phyloP scores from a whole-genome alignment of 2,329 filamentous ascomycete species.

The Xylariaceae sp. region DNA sequence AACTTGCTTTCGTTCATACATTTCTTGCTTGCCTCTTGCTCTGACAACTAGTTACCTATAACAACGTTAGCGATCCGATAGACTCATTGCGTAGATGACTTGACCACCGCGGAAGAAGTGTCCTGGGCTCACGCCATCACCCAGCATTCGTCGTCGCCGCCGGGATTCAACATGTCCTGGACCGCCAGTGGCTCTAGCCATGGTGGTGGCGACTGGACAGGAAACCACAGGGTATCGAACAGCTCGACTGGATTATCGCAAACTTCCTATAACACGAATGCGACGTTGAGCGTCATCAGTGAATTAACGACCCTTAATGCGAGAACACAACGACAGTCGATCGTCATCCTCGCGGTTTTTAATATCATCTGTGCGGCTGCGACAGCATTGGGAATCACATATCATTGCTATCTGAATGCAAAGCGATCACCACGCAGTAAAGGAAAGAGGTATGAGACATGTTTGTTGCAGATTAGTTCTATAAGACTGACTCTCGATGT shows the following conservation, averaged over 20 bases:
- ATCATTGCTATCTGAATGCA: conserved; percentile 50
- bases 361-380: conserved; percentile 58
- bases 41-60: conserved; percentile 18
- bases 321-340: conserved; percentile 59
- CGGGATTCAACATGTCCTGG: conserved; percentile 23
- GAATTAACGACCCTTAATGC: conserved; percentile 51
- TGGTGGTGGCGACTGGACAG: conserved; percentile 25
- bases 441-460: conserved; percentile 39
- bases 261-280: conserved; percentile 36
- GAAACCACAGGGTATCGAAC: conserved; percentile 25
- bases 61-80: conserved; percentile 30
- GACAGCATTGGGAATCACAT: conserved; percentile 55
- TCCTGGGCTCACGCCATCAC: conserved; percentile 30
- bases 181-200: conserved; percentile 18
- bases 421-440: conserved; percentile 38
- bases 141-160: conserved; percentile 23
- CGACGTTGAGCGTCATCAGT: conserved; percentile 47
- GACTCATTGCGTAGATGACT: conserved; percentile 43
- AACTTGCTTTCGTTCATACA: conserved; percentile 25
- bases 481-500: conserved; percentile 17
- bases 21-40: conserved; percentile 18
- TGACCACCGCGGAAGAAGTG: conserved; percentile 35
- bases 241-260: conserved; percentile 27
- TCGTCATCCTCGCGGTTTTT: conserved; percentile 59
- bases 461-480: conserved; percentile 3